phyloP scores from a whole-genome alignment of 2,329 filamentous ascomycete species.

The Anthostomella pinea region DNA sequence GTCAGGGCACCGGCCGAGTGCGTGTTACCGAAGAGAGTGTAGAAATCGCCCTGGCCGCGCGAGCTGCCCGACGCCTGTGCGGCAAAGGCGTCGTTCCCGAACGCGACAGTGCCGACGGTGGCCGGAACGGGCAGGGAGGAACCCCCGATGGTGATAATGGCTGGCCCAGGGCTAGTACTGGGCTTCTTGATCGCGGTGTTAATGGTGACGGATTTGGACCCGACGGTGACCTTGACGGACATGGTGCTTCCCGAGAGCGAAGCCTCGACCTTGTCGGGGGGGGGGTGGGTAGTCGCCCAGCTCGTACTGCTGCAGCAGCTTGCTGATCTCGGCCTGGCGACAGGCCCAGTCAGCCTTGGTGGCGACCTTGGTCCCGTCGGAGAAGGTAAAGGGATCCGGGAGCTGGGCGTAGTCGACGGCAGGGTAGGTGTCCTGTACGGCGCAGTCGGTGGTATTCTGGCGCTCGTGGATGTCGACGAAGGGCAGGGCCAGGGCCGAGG shows the following conservation, averaged over 20 bases:
- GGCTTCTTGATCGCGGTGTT: conserved; percentile 41
- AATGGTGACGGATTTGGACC: conserved; percentile 45
- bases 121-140: conserved; percentile 53
- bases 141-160: conserved; percentile 56
- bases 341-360: conserved; percentile 47
- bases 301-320: conserved; percentile 49
- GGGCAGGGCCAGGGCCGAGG: conserved; percentile 30
- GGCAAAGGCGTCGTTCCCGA: conserved; percentile 57
- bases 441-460: conserved; percentile 35
- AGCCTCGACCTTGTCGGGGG: conserved; percentile 45
- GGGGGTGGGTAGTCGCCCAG: conserved; percentile 46
- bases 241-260: conserved; percentile 41
- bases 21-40: conserved; percentile 53
- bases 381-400: conserved; percentile 47
- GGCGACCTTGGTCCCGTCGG: conserved; percentile 41
- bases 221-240: conserved; percentile 43
- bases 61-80: conserved; percentile 44
- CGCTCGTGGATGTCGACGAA: conserved; percentile 36
- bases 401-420: conserved; percentile 38
- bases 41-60: conserved; percentile 58
- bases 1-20: conserved; percentile 57
- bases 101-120: conserved; percentile 55
- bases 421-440: conserved; percentile 33
- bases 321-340: conserved; percentile 46
- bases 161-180: conserved; percentile 49